phyloP scores from a whole-genome alignment of 2,329 filamentous ascomycete species.

The Aspergillus sp. region DNA sequence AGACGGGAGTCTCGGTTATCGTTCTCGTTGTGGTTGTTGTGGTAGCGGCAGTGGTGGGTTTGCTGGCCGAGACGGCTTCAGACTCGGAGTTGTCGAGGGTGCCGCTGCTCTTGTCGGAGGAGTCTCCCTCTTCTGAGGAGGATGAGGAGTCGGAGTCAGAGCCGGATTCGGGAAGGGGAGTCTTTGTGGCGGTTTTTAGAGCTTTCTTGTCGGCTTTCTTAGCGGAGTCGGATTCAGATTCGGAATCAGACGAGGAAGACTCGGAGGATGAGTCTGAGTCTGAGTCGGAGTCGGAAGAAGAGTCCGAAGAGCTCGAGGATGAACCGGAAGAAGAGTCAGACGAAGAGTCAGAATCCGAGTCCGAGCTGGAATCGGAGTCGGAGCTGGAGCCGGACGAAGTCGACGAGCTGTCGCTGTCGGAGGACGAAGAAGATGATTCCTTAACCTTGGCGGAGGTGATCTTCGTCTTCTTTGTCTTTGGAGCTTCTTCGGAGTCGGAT shows the following conservation, averaged over 20 bases:
- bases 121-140: slow-evolving; percentile 33
- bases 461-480: slow-evolving; percentile 60
- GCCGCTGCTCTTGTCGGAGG: slow-evolving; percentile 36
- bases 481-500: slow-evolving; percentile 48
- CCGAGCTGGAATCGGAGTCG: slow-evolving; percentile 28
- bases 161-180: slow-evolving; percentile 41
- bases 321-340: slow-evolving; percentile 28
- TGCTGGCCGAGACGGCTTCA: slow-evolving; percentile 31
- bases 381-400: slow-evolving; percentile 22
- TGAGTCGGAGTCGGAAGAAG: slow-evolving; percentile 34
- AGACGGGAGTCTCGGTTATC: slow-evolving; percentile 43
- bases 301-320: slow-evolving; percentile 21
- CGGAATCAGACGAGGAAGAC: slow-evolving; percentile 34
- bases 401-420: slow-evolving; percentile 37
- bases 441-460: slow-evolving; percentile 31
- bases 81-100: slow-evolving; percentile 37
- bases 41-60: not conserved
- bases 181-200: slow-evolving; percentile 41
- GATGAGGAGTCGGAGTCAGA: slow-evolving; percentile 32
- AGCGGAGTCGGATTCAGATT: slow-evolving; percentile 30
- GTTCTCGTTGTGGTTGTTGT: not conserved
- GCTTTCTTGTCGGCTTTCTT: slow-evolving; percentile 33
- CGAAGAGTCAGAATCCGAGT: slow-evolving; percentile 33
- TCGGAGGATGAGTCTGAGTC: slow-evolving; percentile 29
- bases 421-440: slow-evolving; percentile 34